Evolutionary conservation across 345 rosid genomes (phyloP).

Genomic region (Microthlaspi erraticum): DNA sequence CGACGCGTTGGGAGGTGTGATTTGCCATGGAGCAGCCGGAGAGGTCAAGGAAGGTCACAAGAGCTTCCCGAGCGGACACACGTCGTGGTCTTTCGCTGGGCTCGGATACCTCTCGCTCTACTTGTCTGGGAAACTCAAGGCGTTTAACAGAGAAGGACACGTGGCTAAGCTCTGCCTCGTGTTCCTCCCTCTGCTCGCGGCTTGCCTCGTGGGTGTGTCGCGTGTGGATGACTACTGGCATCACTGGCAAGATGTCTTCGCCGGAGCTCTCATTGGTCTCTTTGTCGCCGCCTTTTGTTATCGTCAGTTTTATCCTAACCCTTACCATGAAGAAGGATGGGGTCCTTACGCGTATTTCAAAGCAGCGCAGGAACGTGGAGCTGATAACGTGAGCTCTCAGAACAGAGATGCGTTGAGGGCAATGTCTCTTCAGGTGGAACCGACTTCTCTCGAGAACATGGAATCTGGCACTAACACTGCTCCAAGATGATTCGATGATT

Average conservation of each 20-base stretch:
- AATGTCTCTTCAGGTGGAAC: slow-evolving; percentile 36
- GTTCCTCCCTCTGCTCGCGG: slow-evolving; percentile 64
- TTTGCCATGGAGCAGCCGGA: slow-evolving; percentile 66
- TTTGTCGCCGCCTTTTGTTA: slow-evolving; percentile 63
- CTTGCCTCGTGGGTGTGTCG: slow-evolving; percentile 78
- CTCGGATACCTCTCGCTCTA: slow-evolving; percentile 73
- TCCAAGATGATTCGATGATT: slow-evolving; percentile 14
- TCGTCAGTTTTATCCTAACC: slow-evolving; percentile 67
- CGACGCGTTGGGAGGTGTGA: slow-evolving; percentile 63
- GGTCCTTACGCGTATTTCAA: slow-evolving; percentile 68
- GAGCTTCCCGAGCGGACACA: slow-evolving; percentile 92
- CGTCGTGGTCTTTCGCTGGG: slow-evolving; percentile 92
- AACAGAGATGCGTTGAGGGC: slow-evolving; percentile 39
- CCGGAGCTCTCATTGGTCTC: slow-evolving; percentile 76
- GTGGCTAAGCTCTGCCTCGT: slow-evolving; percentile 76
- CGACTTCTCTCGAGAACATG: slow-evolving; percentile 41
- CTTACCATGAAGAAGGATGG: slow-evolving; percentile 70
- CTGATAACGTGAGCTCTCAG: neutral
- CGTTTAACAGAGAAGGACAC: slow-evolving; percentile 72
- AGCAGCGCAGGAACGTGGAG: slow-evolving; percentile 57
- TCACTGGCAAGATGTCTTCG: slow-evolving; percentile 88
- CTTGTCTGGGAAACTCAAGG: slow-evolving; percentile 74
- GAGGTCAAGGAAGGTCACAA: slow-evolving; percentile 81
- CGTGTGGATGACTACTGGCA: slow-evolving; percentile 92
- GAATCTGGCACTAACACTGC: slow-evolving; percentile 33